phyloP scores from a whole-genome alignment of 441 rosid genomes.

The Dalechampia spathulata region DNA sequence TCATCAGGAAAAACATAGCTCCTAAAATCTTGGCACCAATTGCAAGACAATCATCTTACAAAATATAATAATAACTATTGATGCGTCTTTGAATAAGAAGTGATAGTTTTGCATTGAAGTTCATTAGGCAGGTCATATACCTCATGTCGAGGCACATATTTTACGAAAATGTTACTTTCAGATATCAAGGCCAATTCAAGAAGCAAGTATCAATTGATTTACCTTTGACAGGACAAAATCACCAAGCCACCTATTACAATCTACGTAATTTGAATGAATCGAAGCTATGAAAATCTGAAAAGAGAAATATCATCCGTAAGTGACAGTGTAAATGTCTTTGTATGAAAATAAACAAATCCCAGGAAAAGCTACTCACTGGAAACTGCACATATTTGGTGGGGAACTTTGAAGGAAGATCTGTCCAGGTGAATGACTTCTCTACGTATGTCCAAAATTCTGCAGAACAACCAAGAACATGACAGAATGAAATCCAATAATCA shows the following conservation, averaged over 20 bases:
- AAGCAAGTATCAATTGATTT: constrained; percentile 3
- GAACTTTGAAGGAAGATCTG: constrained; percentile 87
- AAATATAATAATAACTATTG: too few species aligned
- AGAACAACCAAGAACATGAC: constrained; percentile 10
- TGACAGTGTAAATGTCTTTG: too few species aligned
- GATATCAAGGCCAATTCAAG: neutral
- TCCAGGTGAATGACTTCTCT: constrained; percentile 95
- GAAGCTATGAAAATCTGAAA: constrained; percentile 89
- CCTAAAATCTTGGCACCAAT: neutral
- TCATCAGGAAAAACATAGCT: neutral
- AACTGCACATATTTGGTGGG: constrained; percentile 96
- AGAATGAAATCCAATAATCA: neutral
- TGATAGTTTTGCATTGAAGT: too few species aligned
- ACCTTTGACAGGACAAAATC: constrained; percentile 94
- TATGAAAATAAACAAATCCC: neutral
- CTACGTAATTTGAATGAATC: constrained; percentile 83
- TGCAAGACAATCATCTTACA: neutral
- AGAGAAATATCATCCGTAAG: constrained; percentile 7
- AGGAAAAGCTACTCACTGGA: constrained; percentile 53
- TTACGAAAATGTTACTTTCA: neutral
- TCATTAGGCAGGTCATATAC: neutral
- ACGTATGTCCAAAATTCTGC: constrained; percentile 95
- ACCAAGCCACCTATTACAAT: constrained; percentile 96
- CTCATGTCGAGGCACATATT: neutral
- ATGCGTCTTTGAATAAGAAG: too few species aligned